Percentiles rank a stretch among this genome's conserved stretches.
Conservation (phyloP, 306 rosid species). For the Albizia julibrissin region DNA sequence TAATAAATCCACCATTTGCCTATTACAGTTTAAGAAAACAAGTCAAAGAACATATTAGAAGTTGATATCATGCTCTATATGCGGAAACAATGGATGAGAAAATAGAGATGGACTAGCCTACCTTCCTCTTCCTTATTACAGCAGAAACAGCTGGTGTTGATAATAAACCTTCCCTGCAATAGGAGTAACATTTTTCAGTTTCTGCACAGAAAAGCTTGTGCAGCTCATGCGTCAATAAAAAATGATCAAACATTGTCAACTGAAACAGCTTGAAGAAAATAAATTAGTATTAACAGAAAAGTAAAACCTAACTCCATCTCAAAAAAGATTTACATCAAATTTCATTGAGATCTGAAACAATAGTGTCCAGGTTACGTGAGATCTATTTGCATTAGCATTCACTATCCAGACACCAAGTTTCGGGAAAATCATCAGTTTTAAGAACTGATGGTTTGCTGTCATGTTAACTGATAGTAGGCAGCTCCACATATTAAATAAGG, state of each 20-base stretch:
- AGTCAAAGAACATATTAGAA: slow-evolving; percentile 6
- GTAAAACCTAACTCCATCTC: not conserved
- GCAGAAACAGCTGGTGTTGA: slow-evolving; percentile 99
- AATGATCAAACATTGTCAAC: not conserved
- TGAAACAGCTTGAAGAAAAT: not conserved
- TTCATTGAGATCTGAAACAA: not conserved
- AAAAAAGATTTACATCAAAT: not conserved
- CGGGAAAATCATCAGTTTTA: not conserved
- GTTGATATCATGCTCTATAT: slow-evolving; percentile 26
- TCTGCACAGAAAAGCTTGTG: slow-evolving; percentile 6
- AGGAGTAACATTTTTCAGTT: slow-evolving; percentile 22
- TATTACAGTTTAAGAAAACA: slow-evolving; percentile 37
- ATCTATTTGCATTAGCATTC: not conserved
- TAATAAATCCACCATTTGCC: slow-evolving; percentile 98
- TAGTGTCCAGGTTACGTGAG: not conserved
- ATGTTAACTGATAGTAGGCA: not conserved
- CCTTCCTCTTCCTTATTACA: slow-evolving; percentile 90
- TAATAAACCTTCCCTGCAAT: slow-evolving; percentile 83
- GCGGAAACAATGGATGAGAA: slow-evolving; percentile 27
- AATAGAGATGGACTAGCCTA: slow-evolving; percentile 36
- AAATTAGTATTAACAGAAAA: not conserved
- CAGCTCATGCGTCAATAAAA: not conserved
- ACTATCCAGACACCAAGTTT: not conserved
- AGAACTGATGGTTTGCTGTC: not conserved
- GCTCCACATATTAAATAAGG: not conserved